Evolutionary conservation across 768 basidiomycete genomes (phyloP), one percentile per base, ranked within the genome.

Genomic region (Tulasnella sp.): DNA sequence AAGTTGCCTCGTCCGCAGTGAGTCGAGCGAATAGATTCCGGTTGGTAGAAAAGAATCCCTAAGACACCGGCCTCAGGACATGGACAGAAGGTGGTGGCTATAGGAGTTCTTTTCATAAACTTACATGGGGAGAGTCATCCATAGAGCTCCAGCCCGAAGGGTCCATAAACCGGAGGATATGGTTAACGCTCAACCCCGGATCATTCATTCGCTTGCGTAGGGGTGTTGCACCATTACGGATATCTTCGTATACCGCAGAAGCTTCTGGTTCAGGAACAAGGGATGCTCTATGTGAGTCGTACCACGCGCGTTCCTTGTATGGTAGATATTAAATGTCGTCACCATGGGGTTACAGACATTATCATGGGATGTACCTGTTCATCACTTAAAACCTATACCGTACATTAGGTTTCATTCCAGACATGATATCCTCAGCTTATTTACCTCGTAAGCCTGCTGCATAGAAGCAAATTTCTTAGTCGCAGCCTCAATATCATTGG

Each of bases 361-460:
- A 16, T 15, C 29, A 51, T 51, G 45, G 34, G 24, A 56, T 76
- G 66, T 67, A 88, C 90, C 75, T 96, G 90, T 54, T 92, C 88
- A 64, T 96, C 93, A 59, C 87, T 89, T 37, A 98, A 72, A 41
- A 93, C 82, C 88, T 90, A 51, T 12, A 28, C 28, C 12, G 13
- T 13, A 41, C 8, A 33, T 43, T n/a, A n/a, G n/a, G n/a, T n/a
- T n/a, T n/a, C 41, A 37, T 51, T 28, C 48, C 29, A 31, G 48
- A 44, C 29, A 7, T 15, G 22, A 29, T 27, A n/a, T 40, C 34
- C 25, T 16, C 12, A 40, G 13, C 16, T 10, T 25, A 62, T 74
- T 45, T 56, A 85, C 91, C 73, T 98, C 95, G 60, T 98, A 98
- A 3, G 95, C 95, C 60, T 93, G 87, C 59, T 98, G 95, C 6